Conservation (phyloP, 1,284 basidiomycete species). For the Ganoderma resinaceum region DNA sequence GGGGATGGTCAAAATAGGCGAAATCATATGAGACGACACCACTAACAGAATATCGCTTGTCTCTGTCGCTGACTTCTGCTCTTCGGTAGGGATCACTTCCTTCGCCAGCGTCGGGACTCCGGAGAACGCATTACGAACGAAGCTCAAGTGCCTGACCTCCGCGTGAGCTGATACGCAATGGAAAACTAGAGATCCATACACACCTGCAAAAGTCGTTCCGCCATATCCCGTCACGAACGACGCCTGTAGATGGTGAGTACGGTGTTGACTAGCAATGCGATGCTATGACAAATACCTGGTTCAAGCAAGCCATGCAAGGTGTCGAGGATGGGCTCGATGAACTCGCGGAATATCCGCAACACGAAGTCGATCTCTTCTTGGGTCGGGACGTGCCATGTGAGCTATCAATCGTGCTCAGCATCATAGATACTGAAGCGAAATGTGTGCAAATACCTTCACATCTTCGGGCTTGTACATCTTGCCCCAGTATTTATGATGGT, state of each 20-base stretch:
- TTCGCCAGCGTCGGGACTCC: slow-evolving; percentile 71
- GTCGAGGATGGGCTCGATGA: slow-evolving; percentile 73
- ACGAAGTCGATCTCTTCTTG: slow-evolving; percentile 79
- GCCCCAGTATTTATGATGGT: slow-evolving; percentile 85
- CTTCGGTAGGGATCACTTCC: slow-evolving; percentile 54
- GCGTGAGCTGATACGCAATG: background rate
- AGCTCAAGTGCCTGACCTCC: slow-evolving; percentile 60
- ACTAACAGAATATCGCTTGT: slow-evolving; percentile 71
- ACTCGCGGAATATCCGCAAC: slow-evolving; percentile 73
- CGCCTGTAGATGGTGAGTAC: slow-evolving; percentile 36
- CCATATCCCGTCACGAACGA: slow-evolving; percentile 70
- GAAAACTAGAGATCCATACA: slow-evolving; percentile 24
- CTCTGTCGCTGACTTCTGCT: slow-evolving; percentile 45
- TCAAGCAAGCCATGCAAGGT: slow-evolving; percentile 68
- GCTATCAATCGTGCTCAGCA: slow-evolving; percentile 44
- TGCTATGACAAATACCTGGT: slow-evolving; percentile 45
- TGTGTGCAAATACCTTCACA: slow-evolving; percentile 52
- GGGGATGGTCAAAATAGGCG: slow-evolving; percentile 3
- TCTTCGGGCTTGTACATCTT: slow-evolving; percentile 68
- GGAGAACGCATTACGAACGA: slow-evolving; percentile 72
- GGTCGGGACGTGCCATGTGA: slow-evolving; percentile 82
- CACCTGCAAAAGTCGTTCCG: slow-evolving; percentile 90
- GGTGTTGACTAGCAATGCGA: slow-evolving; percentile 24
- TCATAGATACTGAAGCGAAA: background rate
- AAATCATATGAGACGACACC: background rate